phyloP scores from a whole-genome alignment of 2,329 filamentous ascomycete species.

The Blumeria hordei region DNA sequence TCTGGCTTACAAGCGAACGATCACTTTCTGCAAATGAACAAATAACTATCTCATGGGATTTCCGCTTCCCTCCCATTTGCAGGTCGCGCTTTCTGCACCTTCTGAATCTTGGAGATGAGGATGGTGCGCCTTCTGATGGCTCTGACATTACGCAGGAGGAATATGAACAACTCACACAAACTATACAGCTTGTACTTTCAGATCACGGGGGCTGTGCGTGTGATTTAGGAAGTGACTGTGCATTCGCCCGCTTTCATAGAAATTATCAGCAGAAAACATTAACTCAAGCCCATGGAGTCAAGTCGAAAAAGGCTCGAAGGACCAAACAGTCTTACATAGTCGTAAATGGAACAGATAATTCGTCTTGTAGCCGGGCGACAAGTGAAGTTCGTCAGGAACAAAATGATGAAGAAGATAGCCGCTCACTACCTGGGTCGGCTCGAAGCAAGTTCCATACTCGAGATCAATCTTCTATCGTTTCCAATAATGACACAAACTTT shows the following conservation, averaged over 20 bases:
- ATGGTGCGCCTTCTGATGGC: constrained; percentile 13
- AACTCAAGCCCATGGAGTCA: constrained; percentile 19
- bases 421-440: constrained; percentile 24
- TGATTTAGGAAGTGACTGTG: constrained; percentile 34
- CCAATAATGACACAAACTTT: constrained; percentile 27
- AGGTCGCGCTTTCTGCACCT: constrained; percentile 30
- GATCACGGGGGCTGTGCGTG: constrained; percentile 66
- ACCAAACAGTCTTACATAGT: constrained; percentile 29
- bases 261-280: constrained; percentile 27
- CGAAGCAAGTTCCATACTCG: constrained; percentile 42
- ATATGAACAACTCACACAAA: constrained; percentile 33
- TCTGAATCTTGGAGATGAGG: constrained; percentile 38
- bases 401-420: constrained; percentile 25
- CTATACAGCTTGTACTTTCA: constrained; percentile 45
- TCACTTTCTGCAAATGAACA: constrained; percentile 41
- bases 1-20: constrained; percentile 72
- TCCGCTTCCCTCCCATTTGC: constrained; percentile 30
- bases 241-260: constrained; percentile 37
- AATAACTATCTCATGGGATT: constrained; percentile 45
- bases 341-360: constrained; percentile 35
- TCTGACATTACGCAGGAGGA: constrained; percentile 26
- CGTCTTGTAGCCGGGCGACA: constrained; percentile 36
- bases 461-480: constrained; percentile 31
- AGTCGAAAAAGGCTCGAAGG: constrained; percentile 19
- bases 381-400: constrained; percentile 37